A percentile compares a stretch with the other conserved stretches of the same genome.
phyloP scores from a whole-genome alignment of 305 asterid genomes.

The Plantago rigida region DNA sequence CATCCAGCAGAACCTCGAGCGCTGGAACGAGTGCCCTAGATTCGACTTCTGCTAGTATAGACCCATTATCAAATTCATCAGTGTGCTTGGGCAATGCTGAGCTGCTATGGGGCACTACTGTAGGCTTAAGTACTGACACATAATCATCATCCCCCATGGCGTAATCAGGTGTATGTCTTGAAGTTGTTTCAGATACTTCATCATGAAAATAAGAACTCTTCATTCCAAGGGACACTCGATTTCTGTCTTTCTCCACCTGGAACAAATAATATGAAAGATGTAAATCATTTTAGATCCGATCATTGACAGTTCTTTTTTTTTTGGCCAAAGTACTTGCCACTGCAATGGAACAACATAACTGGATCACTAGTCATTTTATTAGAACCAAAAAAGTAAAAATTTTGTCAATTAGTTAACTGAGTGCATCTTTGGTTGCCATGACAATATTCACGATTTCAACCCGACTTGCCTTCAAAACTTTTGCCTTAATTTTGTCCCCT shows the following conservation, averaged over 20 bases:
- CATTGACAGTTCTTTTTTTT: no score
- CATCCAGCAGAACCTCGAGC: constrained; percentile 82
- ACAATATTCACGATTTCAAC: neutral
- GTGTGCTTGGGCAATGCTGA: constrained; percentile 22
- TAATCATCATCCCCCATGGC: constrained; percentile 28
- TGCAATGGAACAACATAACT: no score
- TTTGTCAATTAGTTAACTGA: no score
- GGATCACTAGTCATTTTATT: no score
- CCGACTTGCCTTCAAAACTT: constrained; percentile 70
- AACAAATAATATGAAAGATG: constrained; percentile 7
- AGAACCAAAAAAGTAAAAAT: no score
- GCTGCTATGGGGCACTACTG: constrained; percentile 29
- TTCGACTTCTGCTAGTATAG: constrained; percentile 51
- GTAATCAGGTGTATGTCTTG: constrained; percentile 25
- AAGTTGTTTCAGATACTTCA: constrained; percentile 30
- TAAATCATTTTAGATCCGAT: constrained; percentile 13
- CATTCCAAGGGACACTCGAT: constrained; percentile 84
- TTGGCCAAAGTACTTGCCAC: no score
- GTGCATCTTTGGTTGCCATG: neutral
- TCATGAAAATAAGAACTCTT: constrained; percentile 55
- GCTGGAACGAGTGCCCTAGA: constrained; percentile 76
- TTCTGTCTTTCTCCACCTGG: constrained; percentile 84
- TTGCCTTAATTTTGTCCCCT: constrained; percentile 65
- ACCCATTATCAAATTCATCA: constrained; percentile 32
- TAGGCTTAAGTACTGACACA: constrained; percentile 27